Conservation (phyloP, 208 protist species). For the Trypanosoma conorhini region DNA sequence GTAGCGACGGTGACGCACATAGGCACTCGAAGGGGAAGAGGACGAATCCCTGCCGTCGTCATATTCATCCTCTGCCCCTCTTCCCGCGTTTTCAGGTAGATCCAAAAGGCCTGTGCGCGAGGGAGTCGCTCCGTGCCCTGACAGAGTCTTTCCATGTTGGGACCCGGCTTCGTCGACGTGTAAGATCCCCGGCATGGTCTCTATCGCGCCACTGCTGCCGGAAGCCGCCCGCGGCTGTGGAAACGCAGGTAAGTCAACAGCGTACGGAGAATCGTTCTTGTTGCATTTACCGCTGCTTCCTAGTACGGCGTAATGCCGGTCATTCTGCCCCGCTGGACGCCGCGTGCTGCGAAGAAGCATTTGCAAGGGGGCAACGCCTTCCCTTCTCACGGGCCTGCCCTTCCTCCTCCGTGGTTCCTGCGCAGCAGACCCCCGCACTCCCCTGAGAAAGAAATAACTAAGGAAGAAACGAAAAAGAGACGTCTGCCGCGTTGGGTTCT, state of each 20-base stretch:
- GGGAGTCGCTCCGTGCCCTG: neutral
- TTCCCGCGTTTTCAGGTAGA: neutral
- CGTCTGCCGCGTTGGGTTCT: neutral
- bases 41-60: neutral
- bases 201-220: neutral
- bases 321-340: neutral
- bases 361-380: neutral
- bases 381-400: neutral
- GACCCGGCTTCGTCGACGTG: neutral
- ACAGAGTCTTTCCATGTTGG: neutral
- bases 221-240: neutral
- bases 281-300: neutral
- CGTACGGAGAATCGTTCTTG: neutral
- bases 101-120: neutral
- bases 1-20: slow-evolving; percentile 54
- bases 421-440: neutral
- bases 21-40: slow-evolving; percentile 27
- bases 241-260: slow-evolving; percentile 1
- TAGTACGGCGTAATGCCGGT: neutral
- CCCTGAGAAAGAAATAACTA: neutral
- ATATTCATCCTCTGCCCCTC: slow-evolving; percentile 1
- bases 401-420: neutral
- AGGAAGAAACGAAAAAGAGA: slow-evolving; percentile 5
- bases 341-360: neutral
- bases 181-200: neutral